A percentile compares a stretch with the other conserved stretches of the same genome.
Evolutionary conservation across 257 asterid genomes (phyloP).

Genomic region (Fraxinus pennsylvanica): DNA sequence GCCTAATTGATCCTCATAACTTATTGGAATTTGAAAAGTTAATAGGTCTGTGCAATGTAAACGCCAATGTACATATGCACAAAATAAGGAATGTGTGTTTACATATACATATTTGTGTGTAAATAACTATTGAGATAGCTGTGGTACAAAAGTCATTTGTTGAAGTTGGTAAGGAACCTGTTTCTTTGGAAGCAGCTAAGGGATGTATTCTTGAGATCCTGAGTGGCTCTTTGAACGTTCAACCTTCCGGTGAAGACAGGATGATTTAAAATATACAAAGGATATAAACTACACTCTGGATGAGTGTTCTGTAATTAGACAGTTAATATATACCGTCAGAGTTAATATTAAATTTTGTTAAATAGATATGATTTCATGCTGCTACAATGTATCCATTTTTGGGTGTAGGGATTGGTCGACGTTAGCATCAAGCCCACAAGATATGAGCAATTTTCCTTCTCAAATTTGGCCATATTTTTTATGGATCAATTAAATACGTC

Average conservation of each 20-base stretch:
- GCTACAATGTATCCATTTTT: not conserved
- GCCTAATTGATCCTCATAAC: not conserved
- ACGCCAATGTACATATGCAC: not conserved
- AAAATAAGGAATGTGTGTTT: not conserved
- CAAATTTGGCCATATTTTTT: not conserved
- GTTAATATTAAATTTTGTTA: not conserved
- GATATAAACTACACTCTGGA: not conserved
- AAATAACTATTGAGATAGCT: too few relatives aligned
- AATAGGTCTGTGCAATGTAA: too few relatives aligned
- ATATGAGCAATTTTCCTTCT: not conserved
- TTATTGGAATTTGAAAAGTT: too few relatives aligned
- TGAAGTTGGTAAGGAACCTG: not conserved
- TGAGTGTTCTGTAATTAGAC: not conserved
- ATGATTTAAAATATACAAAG: not conserved
- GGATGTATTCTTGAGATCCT: not conserved
- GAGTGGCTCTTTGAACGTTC: not conserved
- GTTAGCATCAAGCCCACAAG: not conserved
- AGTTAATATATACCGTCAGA: not conserved
- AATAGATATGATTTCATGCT: not conserved
- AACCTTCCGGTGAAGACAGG: not conserved
- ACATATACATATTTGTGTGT: not conserved
- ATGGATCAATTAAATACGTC: too few relatives aligned
- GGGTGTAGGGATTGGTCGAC: not conserved
- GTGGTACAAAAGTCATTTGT: not conserved
- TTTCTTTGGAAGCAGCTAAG: constrained; percentile 2